Percentiles rank a stretch among this genome's conserved stretches.
Evolutionary conservation across 2,329 filamentous ascomycete genomes (phyloP).

Genomic region (Helminthosporium solani): DNA sequence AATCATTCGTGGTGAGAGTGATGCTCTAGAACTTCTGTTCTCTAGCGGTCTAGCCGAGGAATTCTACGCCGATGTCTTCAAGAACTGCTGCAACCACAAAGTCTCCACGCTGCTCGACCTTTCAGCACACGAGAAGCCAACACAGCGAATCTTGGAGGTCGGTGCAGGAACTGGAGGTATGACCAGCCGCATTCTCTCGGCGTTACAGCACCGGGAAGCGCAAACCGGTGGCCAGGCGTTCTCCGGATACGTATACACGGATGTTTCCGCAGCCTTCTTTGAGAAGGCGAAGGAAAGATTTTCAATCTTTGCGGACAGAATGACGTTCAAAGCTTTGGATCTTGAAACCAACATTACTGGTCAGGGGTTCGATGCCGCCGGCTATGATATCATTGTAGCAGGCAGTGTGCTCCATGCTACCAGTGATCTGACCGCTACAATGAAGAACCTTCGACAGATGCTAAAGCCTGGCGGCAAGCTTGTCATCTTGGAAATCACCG

Average conservation of each 20-base stretch:
- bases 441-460: constrained; percentile 13
- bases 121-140: constrained; percentile 2
- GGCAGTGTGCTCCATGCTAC: constrained; percentile 32
- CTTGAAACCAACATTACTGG: neutral
- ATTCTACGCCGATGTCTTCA: neutral
- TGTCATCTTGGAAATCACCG: constrained; percentile 13
- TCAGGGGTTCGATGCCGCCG: constrained; percentile 14
- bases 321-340: neutral
- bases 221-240: neutral
- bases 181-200: neutral
- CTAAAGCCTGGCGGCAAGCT: constrained; percentile 26
- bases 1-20: constrained; percentile 1
- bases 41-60: constrained; percentile 1
- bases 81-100: too few relatives aligned
- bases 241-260: constrained; percentile 19
- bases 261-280: constrained; percentile 21
- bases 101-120: neutral
- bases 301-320: neutral
- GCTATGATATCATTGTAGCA: constrained; percentile 32
- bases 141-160: constrained; percentile 4
- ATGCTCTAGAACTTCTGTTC: constrained; percentile 3
- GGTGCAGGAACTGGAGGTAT: constrained; percentile 7
- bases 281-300: constrained; percentile 17
- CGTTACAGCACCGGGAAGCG: neutral
- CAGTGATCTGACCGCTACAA: constrained; percentile 2